Percentiles rank a stretch among this genome's conserved stretches.
These are phyloP conservation scores for Ophiostoma sp. DNA, from an alignment of 2,329 filamentous ascomycete species.

Conservation along the genomic window DNA sequence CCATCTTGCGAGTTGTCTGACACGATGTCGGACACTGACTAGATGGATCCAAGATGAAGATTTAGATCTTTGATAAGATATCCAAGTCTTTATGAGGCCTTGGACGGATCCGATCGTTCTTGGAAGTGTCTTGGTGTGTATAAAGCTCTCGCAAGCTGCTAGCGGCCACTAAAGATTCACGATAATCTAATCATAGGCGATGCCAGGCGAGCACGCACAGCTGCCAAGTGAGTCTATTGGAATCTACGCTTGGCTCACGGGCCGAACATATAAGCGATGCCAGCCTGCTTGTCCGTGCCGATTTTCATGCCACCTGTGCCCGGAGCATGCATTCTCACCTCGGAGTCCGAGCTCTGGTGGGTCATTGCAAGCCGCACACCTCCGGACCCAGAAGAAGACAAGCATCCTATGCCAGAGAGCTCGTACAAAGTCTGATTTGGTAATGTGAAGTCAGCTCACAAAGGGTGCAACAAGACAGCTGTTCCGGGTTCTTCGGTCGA, in stretches of 20 bases:
- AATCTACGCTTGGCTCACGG: not conserved
- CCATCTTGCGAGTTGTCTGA: not conserved
- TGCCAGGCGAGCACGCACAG: not conserved
- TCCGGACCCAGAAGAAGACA: no score
- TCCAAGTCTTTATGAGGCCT: not conserved
- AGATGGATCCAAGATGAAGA: not conserved
- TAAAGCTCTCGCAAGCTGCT: not conserved
- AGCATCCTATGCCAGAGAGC: no score
- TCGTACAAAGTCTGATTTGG: no score
- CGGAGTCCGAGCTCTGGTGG: not conserved
- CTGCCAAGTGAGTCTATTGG: conserved; percentile 1
- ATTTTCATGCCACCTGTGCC: not conserved
- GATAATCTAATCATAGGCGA: not conserved
- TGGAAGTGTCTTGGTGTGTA: not conserved
- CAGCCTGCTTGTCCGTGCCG: not conserved
- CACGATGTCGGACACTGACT: not conserved
- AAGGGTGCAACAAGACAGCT: no score
- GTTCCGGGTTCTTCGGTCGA: no score
- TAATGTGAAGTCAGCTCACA: no score
- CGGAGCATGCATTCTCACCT: not conserved
- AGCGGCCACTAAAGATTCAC: not conserved
- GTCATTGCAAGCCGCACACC: not conserved
- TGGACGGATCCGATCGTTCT: not conserved
- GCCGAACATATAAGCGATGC: not conserved
- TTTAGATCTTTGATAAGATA: not conserved